These are phyloP conservation scores for Xylaria castorea DNA, from an alignment of 495 filamentous ascomycete genomes.

Conservation along the genomic window DNA sequence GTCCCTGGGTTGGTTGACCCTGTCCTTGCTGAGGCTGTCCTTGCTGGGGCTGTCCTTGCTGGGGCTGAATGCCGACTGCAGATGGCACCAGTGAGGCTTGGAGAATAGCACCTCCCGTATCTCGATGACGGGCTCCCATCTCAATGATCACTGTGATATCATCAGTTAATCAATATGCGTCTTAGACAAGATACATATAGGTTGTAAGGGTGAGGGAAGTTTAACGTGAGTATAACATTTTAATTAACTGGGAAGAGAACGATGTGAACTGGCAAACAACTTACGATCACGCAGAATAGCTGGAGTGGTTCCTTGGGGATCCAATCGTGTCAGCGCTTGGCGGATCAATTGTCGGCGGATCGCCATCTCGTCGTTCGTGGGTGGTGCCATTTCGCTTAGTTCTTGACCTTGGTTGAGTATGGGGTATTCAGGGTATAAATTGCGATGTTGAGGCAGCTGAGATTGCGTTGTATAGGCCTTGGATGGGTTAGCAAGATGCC, in stretches of 20 bases:
- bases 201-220: background rate
- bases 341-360: background rate
- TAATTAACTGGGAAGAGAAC: background rate
- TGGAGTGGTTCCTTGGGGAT: background rate
- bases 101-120: background rate
- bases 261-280: background rate
- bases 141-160: constrained; percentile 2
- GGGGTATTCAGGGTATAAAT: background rate
- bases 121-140: background rate
- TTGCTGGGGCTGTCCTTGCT: background rate
- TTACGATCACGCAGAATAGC: background rate
- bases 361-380: background rate
- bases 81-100: background rate
- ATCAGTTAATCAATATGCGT: background rate
- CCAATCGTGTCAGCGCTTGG: background rate
- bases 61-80: background rate
- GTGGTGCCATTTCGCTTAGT: background rate
- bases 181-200: background rate
- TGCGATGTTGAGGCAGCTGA: too few species aligned
- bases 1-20: too few species aligned
- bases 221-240: background rate
- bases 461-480: background rate
- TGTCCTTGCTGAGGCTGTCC: background rate
- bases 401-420: background rate
- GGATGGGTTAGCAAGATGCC: background rate